phyloP scores from a whole-genome alignment of 78 protist species.

The Cavenderia fasciculata region DNA sequence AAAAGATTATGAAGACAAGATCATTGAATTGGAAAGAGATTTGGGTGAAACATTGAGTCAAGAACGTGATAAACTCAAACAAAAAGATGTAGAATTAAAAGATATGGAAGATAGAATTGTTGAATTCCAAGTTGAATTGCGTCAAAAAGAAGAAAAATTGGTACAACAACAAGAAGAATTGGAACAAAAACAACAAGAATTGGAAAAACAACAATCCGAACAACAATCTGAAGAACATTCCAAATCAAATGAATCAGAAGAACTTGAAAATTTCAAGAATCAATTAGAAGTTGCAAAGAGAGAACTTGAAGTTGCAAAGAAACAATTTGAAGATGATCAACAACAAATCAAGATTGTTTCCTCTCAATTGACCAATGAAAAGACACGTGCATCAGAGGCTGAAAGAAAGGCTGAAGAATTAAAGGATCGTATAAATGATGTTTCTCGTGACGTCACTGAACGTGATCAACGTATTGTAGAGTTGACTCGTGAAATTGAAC shows the following conservation, averaged over 20 bases:
- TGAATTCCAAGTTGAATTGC: background rate
- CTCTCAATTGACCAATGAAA: no score
- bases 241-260: conserved; percentile 1
- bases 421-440: background rate
- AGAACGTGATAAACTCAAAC: no score
- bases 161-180: background rate
- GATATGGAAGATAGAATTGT: background rate
- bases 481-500: background rate
- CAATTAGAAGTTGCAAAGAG: background rate
- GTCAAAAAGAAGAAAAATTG: background rate
- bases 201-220: no score
- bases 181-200: no score
- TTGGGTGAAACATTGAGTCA: background rate
- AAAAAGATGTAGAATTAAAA: background rate
- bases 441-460: background rate
- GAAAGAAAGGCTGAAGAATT: background rate
- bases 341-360: no score
- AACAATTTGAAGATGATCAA: background rate
- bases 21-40: background rate
- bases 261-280: background rate
- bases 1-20: background rate
- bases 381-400: background rate
- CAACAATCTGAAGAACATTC: no score
- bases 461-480: background rate
- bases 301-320: background rate